Evolutionary conservation across 352 stramenopile genomes (phyloP).

Genomic region (Thalassiosira mediterranea): DNA sequence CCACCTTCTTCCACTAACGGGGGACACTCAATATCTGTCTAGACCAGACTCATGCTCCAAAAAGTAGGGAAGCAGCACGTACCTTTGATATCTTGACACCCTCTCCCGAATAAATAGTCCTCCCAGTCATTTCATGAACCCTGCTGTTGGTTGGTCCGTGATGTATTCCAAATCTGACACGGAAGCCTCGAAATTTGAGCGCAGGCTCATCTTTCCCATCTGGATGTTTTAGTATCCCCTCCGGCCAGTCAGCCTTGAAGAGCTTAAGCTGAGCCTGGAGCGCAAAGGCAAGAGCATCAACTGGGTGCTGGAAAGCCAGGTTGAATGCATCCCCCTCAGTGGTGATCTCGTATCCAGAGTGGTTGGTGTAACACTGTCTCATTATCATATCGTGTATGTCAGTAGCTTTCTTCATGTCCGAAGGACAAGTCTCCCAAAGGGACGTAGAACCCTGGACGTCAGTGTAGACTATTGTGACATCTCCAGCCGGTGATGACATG

Average conservation of each 20-base stretch:
- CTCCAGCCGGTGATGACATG: constrained; percentile 19
- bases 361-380: constrained; percentile 4
- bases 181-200: constrained; percentile 16
- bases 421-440: constrained; percentile 24
- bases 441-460: constrained; percentile 27
- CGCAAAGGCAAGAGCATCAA: constrained; percentile 18
- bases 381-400: constrained; percentile 33
- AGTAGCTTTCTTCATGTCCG: constrained; percentile 21
- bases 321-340: constrained; percentile 33
- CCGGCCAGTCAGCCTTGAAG: constrained; percentile 12
- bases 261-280: constrained; percentile 14
- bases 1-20: too few species aligned
- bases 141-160: constrained; percentile 1
- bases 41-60: too few species aligned
- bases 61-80: too few species aligned
- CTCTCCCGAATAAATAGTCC: constrained; percentile 9
- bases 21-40: too few species aligned
- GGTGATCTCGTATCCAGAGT: constrained; percentile 31
- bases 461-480: constrained; percentile 34
- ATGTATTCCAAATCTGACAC: constrained; percentile 31
- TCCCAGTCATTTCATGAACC: constrained; percentile 13
- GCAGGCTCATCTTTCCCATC: constrained; percentile 10
- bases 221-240: constrained; percentile 13
- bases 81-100: constrained; percentile 10
- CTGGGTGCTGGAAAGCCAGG: constrained; percentile 27